Evolutionary conservation across 768 basidiomycete genomes (phyloP), one percentile per base, ranked within the genome.

Genomic region (Psilocybe cubensis): DNA sequence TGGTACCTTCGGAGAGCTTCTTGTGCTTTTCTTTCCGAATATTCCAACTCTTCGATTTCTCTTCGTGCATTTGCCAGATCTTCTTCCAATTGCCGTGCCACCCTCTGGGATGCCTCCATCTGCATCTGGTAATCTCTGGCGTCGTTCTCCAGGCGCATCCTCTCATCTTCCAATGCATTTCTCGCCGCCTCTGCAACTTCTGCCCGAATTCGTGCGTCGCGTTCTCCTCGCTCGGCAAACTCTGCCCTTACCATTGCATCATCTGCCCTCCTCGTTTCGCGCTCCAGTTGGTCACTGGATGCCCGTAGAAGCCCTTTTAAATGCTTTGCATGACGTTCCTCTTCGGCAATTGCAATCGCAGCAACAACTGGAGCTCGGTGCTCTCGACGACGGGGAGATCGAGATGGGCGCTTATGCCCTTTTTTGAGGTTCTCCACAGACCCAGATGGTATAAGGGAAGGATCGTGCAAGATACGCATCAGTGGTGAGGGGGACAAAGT

Each of bases 321-420:
- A 54, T 80, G 77, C 54, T 76, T 75, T n/a, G 76, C 75, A 62
- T 85, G 83, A 52, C 79, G 77, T 66, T 87, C 84, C 67, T 86
- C 84, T 57, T 86, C 75, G 28, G 70, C 67, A 11, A 78, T 68
- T 67, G 60, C 80, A 11, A 83, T 65, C 2, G 76, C 76, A 51
- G 78, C 73, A 25, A 80, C 67, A 21, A 76, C 66, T 27, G 76
- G 71, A 1, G 77, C 69, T 38, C 72, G 69, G 45, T 73, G 72
- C 49, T 74, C 76, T 20, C 74, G 73, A 52, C 73, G 73, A 12
- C 57, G 24, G 5, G 59, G 45, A 43, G 79, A 77, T 48, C 71
- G 70, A 1, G 76, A 74, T 9, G 76, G 72, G 33, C 67, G 74
- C 28, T 72, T 73, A 14, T 55, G 35, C 25, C 51, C 57, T 29